Evolutionary conservation across 805 yeast species (phyloP), one percentile per base, ranked within the genome.

Genomic region (Torulaspora quercuum): DNA sequence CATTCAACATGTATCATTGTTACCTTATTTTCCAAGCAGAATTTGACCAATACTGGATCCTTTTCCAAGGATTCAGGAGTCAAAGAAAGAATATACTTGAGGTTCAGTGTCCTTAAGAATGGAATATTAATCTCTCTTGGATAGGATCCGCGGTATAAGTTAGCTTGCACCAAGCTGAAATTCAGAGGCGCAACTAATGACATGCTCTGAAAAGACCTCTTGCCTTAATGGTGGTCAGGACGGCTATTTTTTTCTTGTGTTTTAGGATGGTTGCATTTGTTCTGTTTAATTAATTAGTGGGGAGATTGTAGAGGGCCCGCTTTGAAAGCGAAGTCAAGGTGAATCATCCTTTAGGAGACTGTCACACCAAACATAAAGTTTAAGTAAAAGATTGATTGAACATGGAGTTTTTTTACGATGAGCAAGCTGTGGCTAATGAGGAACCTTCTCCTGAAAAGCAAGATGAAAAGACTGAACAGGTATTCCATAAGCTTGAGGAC

Each of bases 121-220:
- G 80, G 69, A 42, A 75, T 69, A 53, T 87, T 89, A 38, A 80
- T 71, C 30, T 78, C 76, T 35, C 92, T 71, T 1, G 97, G 97
- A 50, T 83, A 85, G 1, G 94, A 82, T 0, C 97, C 97, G 29
- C 97, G 64, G 52, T 79, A 83, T 3, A 90, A 64, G 32, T 73
- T 68, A 2, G 82, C 76, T 50, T 82, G 85, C 2, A 89, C 76
- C 10, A 76, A 68, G 33, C 79, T 77, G 60, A 82, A 92, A 41
- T 87, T 70, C 42, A 89, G 67, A 2, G 98, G 97, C 0, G 95
- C 86, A 0, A 79, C 80, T 33, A 53, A 26, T 4, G 59, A 46
- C 39, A 35, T 42, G 1, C 4, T 17, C 7, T 6, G 9, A 3
- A 16, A 7, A n/a, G n/a, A n/a, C n/a, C n/a, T n/a, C n/a, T n/a